Conservation (phyloP, 495 filamentous ascomycete species). For the Xylaria acuta region DNA sequence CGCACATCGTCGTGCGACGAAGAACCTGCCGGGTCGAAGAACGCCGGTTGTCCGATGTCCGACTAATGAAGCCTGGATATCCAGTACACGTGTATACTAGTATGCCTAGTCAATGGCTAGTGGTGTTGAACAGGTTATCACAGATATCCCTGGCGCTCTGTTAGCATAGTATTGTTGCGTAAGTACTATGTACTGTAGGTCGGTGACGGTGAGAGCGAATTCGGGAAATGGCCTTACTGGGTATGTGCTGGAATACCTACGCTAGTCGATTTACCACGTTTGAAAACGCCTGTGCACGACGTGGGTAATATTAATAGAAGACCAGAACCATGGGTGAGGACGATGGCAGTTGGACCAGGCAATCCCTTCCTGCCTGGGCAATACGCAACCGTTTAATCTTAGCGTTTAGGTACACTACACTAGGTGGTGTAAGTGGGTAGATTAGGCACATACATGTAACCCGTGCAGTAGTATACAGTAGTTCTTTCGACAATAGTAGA, state of each 20-base stretch:
- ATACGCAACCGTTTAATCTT: conserved; percentile 10
- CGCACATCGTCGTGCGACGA: conserved; percentile 2
- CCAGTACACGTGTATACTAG: not conserved
- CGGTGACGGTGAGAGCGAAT: conserved; percentile 1
- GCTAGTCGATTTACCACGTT: not conserved
- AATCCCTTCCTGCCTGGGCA: conserved; percentile 6
- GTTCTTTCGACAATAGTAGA: not conserved
- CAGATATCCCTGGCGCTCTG: not conserved
- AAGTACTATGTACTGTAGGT: not conserved
- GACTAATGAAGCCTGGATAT: conserved; percentile 3
- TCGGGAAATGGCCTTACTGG: not conserved
- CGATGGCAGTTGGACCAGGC: not conserved
- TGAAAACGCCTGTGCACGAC: conserved; percentile 8
- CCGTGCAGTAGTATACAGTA: not conserved
- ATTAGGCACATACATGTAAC: not conserved
- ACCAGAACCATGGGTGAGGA: conserved; percentile 12
- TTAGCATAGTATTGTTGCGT: too few species aligned
- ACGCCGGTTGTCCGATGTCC: not conserved
- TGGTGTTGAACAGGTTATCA: not conserved
- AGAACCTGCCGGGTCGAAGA: not conserved
- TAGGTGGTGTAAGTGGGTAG: not conserved
- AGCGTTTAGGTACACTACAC: too few species aligned
- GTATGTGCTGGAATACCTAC: not conserved
- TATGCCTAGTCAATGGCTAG: not conserved
- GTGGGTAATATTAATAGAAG: conserved; percentile 22